Evolutionary conservation across 1,284 basidiomycete genomes (phyloP), one percentile per base, ranked within the genome.

Genomic region (Grifola frondosa): DNA sequence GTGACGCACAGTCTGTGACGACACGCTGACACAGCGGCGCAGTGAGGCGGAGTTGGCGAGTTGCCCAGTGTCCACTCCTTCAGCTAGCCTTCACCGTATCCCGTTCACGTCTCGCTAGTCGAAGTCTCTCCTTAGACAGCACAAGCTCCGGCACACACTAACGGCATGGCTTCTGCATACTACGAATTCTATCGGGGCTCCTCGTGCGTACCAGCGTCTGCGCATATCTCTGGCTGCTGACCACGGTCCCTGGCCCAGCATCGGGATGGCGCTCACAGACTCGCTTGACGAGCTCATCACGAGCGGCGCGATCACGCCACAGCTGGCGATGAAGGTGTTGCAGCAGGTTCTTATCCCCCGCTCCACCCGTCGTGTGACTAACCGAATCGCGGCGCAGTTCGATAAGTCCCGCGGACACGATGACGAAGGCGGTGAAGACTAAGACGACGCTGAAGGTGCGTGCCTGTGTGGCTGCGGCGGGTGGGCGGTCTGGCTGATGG

Each of bases 261-360:
- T 98, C 67, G 96, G 96, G 30, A 92, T 95, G 77, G 93, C 96
- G 34, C 78, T 99, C 43, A 97, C 96, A n/a, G 96, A 99, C 74
- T 94, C 96, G 52, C 82, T 99, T 57, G 96, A 99, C 70, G 96
- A 99, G 71, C 81, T 99, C 49, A 99, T 99, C 61, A 97, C 95
- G 39, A 91, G 88, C 56, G 96, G 96, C 2, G 88, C 92, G 46
- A 98, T 99, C 58, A 97, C 95, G 16, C 96, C 97, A 2, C 95
- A 99, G 68, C 70, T 99, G 50, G 96, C 96, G 11, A 94, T 98
- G 89, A 91, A 96, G 64, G 93, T 98, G 7, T 70, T 99, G 44
- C 91, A 91, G 64, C 93, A 97, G 88, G 94, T 96, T 26, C 26
- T 39, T 23, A 3, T n/a, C 12, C 13, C 15, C 23, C 13, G 5